A percentile compares a stretch with the other conserved stretches of the same genome.
Evolutionary conservation across 805 yeast genomes (phyloP).

Genomic region (Ogataea allantospora): DNA sequence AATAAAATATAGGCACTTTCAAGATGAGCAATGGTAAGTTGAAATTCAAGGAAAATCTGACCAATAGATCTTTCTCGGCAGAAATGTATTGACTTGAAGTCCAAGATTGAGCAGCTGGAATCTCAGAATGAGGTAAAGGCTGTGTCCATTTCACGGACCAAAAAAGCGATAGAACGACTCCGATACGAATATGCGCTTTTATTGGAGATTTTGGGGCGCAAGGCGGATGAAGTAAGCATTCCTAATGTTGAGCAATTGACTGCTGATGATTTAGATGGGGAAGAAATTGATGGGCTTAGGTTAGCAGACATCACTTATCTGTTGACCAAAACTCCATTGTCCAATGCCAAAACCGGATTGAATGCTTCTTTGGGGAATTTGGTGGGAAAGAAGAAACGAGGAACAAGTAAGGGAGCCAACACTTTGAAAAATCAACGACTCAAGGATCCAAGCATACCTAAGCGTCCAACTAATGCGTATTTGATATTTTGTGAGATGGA

Average conservation of each 20-base stretch:
- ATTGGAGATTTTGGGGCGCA: slow-evolving; percentile 72
- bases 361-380: slow-evolving; percentile 13
- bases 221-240: slow-evolving; percentile 35
- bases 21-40: slow-evolving; percentile 19
- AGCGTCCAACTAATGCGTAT: slow-evolving; percentile 88
- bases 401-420: no score
- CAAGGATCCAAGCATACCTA: slow-evolving; percentile 84
- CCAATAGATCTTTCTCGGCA: slow-evolving; percentile 40
- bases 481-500: slow-evolving; percentile 83
- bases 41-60: neutral
- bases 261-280: slow-evolving; percentile 27
- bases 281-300: slow-evolving; percentile 28
- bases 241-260: slow-evolving; percentile 25
- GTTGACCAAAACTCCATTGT: slow-evolving; percentile 28
- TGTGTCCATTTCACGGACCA: slow-evolving; percentile 73
- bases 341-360: slow-evolving; percentile 20
- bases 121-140: slow-evolving; percentile 74
- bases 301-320: slow-evolving; percentile 29
- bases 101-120: slow-evolving; percentile 68
- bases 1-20: neutral
- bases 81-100: slow-evolving; percentile 70
- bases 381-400: slow-evolving; percentile 31
- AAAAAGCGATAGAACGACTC: slow-evolving; percentile 70
- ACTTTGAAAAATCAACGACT: slow-evolving; percentile 34
- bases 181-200: slow-evolving; percentile 81